phyloP scores from a whole-genome alignment of 2,329 filamentous ascomycete species.

The Alternaria arborescens region DNA sequence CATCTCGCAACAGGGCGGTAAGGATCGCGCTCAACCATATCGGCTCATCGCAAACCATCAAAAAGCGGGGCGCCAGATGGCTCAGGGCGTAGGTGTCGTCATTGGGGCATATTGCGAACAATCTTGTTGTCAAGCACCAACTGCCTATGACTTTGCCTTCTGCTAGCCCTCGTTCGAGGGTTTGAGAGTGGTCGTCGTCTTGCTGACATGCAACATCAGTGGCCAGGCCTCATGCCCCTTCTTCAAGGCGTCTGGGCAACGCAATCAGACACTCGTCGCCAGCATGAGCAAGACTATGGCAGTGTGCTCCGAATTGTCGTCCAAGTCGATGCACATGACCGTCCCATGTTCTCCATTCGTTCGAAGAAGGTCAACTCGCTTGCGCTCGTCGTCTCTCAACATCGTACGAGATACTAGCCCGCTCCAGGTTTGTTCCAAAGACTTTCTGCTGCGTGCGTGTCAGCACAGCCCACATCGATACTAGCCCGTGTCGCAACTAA shows the following conservation, averaged over 20 bases:
- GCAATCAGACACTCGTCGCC: neutral
- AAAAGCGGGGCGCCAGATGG: neutral
- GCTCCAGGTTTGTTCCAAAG: neutral
- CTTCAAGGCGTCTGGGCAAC: too few species aligned
- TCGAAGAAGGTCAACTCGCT: neutral
- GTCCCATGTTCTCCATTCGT: neutral
- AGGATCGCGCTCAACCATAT: neutral
- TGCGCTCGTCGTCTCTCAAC: neutral
- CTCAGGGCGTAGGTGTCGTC: accelerated
- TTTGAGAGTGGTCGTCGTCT: neutral
- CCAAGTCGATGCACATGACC: neutral
- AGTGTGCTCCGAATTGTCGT: neutral
- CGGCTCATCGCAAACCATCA: neutral
- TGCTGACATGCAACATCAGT: neutral
- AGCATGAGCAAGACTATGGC: neutral
- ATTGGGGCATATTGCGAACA: too few species aligned
- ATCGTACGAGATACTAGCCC: neutral
- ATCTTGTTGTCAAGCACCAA: too few species aligned
- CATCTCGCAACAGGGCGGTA: too few species aligned
- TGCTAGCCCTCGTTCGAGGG: neutral
- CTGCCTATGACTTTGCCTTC: neutral
- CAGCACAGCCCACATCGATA: neutral
- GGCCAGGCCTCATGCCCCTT: neutral
- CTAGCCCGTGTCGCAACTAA: neutral
- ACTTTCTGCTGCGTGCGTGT: neutral